Percentiles rank a stretch among this genome's conserved stretches.
These are phyloP conservation scores for Cicer bijugum DNA, from an alignment of 306 rosid species.

Conservation along the genomic window DNA sequence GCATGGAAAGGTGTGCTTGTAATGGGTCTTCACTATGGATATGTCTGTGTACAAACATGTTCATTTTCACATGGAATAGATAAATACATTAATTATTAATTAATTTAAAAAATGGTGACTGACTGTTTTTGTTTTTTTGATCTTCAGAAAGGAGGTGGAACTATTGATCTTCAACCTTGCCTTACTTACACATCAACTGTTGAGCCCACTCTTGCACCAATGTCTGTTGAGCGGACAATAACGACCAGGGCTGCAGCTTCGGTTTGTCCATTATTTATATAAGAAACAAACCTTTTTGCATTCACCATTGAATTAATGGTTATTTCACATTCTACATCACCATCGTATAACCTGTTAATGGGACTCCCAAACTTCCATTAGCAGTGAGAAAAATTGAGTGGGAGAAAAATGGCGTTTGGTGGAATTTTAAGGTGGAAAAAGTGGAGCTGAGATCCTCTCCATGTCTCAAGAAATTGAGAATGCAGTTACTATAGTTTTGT, in stretches of 20 bases:
- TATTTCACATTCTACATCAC: slow-evolving; percentile 22
- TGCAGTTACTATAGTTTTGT: no score
- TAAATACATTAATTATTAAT: slow-evolving; percentile 26
- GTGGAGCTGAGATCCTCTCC: not conserved
- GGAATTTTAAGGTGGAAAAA: not conserved
- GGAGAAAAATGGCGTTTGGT: not conserved
- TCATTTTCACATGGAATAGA: not conserved
- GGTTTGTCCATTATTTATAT: slow-evolving; percentile 56
- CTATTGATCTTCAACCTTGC: slow-evolving; percentile 94
- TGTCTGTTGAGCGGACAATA: slow-evolving; percentile 87
- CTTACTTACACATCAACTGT: slow-evolving; percentile 89
- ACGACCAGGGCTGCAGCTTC: slow-evolving; percentile 98
- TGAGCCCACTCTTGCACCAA: slow-evolving; percentile 98
- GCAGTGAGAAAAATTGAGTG: slow-evolving; percentile 7
- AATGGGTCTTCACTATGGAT: not conserved
- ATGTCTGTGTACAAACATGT: slow-evolving; percentile 28
- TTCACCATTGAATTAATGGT: slow-evolving; percentile 7
- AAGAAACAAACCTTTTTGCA: slow-evolving; percentile 19
- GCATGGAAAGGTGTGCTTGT: slow-evolving; percentile 21
- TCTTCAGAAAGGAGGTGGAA: slow-evolving; percentile 92
- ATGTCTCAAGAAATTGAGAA: no score
- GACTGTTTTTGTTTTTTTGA: slow-evolving; percentile 25
- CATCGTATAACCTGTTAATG: slow-evolving; percentile 35
- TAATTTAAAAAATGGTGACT: slow-evolving; percentile 40
- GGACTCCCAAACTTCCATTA: not conserved